phyloP scores from a whole-genome alignment of 2,329 filamentous ascomycete genomes.

The Rhinocladiella similis region DNA sequence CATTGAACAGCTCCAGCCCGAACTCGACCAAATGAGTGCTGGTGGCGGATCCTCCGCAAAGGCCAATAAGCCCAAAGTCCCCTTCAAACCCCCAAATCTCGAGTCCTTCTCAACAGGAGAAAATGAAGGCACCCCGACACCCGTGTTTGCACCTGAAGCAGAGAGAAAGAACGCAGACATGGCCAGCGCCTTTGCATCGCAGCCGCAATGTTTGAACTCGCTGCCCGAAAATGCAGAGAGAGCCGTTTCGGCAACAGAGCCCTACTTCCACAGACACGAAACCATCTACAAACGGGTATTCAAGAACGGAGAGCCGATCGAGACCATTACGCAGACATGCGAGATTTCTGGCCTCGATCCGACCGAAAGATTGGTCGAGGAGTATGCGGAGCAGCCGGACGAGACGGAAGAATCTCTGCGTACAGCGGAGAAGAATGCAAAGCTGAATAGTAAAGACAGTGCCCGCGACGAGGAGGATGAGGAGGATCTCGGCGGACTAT shows the following conservation, averaged over 20 bases:
- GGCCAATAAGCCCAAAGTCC: constrained; percentile 1
- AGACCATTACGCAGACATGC: constrained; percentile 3
- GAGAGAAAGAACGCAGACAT: not conserved
- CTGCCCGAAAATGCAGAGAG: not conserved
- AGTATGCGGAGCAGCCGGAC: not conserved
- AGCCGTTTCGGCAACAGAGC: not conserved
- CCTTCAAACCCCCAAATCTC: not conserved
- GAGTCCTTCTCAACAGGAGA: not conserved
- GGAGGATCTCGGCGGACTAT: not conserved
- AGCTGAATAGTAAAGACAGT: not conserved
- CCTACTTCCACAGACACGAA: constrained; percentile 5
- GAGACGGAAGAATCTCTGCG: not conserved
- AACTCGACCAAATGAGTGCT: not conserved
- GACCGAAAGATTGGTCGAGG: not conserved
- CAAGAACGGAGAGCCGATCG: not conserved
- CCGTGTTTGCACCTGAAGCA: no score
- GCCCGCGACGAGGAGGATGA: not conserved
- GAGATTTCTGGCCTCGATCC: constrained; percentile 1
- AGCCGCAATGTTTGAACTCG: not conserved
- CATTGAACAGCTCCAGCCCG: not conserved
- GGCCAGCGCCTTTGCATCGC: not conserved
- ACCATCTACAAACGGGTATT: constrained; percentile 2
- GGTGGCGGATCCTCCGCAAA: not conserved
- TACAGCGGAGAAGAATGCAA: not conserved
- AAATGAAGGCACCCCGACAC: not conserved